Base-by-base conservation (phyloP, 2,329 filamentous ascomycete species). In the Trichophaea hybrida region DNA sequence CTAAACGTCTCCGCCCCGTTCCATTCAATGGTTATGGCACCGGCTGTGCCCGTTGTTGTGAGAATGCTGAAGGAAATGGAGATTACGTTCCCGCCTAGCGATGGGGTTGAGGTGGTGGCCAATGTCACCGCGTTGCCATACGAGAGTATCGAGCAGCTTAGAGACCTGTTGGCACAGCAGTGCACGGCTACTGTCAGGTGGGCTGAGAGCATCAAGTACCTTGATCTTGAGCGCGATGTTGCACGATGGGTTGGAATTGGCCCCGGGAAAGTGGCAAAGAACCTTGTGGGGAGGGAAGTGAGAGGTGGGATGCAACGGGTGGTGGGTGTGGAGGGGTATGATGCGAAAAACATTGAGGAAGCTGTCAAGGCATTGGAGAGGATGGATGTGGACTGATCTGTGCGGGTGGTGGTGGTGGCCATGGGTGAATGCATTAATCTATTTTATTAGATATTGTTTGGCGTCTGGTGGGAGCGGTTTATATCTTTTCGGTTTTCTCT, bases 251-350 rank as follows among this genome's bases (percentile, higher is more conserved):
- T 97, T 54, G 91, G 91, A 48, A 88, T 97, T 63, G 91, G 91
- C 0, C 91, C 91, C 0, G 91, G 91, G 4, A 94, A 94, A 71
- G 91, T 97, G 1, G 91, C 91, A 0, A 79, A 90, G 59, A 96
- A 96, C 71, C 76, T 97, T 6, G 90, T 97, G 1, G 89, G 90
- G 10, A 96, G 96, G 73, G 91, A 96, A 73, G 90, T 96, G 2
- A 90, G 89, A 7, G 90, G 93, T 81, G 80, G 82, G 54, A 82
- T 82, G 24, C 81, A 84, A 68, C 87, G 93, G 58, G 75, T 80
- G 13, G 80, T 91, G 53, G 94, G 91, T 70, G 89, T 89, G 1
- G 90, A 89, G 53, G 91, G 91, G 57, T 90, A 83, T 7, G 84
- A 89, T 70, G 88, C 90, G 6, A 79, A 77, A 58, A 85, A 88